phyloP scores from a whole-genome alignment of 2,329 filamentous ascomycete species.

The Blastomyces percursus region DNA sequence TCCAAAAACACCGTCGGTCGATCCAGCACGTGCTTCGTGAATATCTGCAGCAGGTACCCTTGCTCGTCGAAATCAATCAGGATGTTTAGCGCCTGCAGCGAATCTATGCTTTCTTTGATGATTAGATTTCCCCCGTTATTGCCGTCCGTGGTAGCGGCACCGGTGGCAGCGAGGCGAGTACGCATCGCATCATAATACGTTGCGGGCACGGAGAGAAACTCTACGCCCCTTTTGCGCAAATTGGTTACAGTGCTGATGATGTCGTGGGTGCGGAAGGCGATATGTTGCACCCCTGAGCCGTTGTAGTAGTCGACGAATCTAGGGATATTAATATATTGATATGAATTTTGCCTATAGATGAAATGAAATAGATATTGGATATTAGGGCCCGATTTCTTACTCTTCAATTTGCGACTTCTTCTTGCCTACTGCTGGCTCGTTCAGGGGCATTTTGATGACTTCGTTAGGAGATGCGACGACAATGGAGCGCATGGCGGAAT shows the following conservation, averaged over 20 bases:
- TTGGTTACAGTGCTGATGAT: slow-evolving; percentile 63
- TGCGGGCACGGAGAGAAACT: slow-evolving; percentile 75
- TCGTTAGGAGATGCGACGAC: slow-evolving; percentile 78
- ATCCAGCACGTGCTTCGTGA: slow-evolving; percentile 76
- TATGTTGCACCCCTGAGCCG: slow-evolving; percentile 79
- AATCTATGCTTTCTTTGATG: slow-evolving; percentile 65
- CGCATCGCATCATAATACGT: slow-evolving; percentile 71
- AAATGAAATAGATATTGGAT: not conserved
- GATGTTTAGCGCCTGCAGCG: slow-evolving; percentile 63
- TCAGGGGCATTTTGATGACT: slow-evolving; percentile 91
- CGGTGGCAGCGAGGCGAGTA: slow-evolving; percentile 30
- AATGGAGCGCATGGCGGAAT: slow-evolving; percentile 70
- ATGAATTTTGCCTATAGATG: too few relatives aligned
- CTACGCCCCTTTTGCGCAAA: slow-evolving; percentile 65
- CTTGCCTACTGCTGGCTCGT: slow-evolving; percentile 76
- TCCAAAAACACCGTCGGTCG: slow-evolving; percentile 90
- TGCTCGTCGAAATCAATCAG: slow-evolving; percentile 86
- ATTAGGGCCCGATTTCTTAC: slow-evolving; percentile 31
- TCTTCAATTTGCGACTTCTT: slow-evolving; percentile 87
- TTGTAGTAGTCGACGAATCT: slow-evolving; percentile 64
- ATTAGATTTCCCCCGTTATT: slow-evolving; percentile 29
- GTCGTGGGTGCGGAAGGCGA: slow-evolving; percentile 67
- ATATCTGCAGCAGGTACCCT: slow-evolving; percentile 65
- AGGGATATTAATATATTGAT: slow-evolving; percentile 5
- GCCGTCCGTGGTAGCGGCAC: not conserved